phyloP scores from a whole-genome alignment of 2,329 filamentous ascomycete genomes.

The Cladophialophora yegresii region DNA sequence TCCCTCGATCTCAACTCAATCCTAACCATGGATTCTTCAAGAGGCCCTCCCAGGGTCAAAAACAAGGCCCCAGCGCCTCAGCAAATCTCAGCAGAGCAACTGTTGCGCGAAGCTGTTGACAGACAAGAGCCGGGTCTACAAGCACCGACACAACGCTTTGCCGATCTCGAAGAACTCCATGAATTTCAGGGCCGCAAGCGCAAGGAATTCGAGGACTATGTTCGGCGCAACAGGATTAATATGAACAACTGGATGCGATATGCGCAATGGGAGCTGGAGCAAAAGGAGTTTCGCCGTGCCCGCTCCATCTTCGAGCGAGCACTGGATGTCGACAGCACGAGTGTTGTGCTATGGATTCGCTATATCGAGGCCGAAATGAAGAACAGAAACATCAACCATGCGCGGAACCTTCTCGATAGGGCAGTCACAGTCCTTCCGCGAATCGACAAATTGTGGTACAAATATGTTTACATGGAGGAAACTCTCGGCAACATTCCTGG shows the following conservation, averaged over 20 bases:
- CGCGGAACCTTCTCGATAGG: slow-evolving; percentile 87
- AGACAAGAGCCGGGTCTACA: slow-evolving; percentile 86
- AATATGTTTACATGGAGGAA: slow-evolving; percentile 99
- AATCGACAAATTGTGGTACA: slow-evolving; percentile 97
- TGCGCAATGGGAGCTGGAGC: slow-evolving; percentile 94
- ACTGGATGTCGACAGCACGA: slow-evolving; percentile 85
- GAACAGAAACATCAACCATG: slow-evolving; percentile 92
- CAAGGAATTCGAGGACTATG: slow-evolving; percentile 97
- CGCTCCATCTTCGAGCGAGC: slow-evolving; percentile 93
- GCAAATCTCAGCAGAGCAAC: slow-evolving; percentile 94
- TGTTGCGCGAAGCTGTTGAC: slow-evolving; percentile 95
- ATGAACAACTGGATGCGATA: slow-evolving; percentile 99
- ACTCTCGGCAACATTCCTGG: slow-evolving; percentile 92
- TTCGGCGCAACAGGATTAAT: slow-evolving; percentile 87
- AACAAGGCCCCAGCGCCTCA: slow-evolving; percentile 93
- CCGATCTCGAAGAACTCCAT: slow-evolving; percentile 95
- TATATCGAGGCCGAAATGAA: slow-evolving; percentile 98
- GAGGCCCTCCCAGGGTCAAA: slow-evolving; percentile 93
- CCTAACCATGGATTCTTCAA: slow-evolving; percentile 76
- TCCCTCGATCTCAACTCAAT: background rate
- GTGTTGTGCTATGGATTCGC: slow-evolving; percentile 82
- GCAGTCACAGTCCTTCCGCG: slow-evolving; percentile 90
- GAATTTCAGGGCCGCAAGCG: slow-evolving; percentile 95
- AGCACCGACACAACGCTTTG: slow-evolving; percentile 90
- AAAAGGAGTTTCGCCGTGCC: slow-evolving; percentile 93